A percentile compares a stretch with the other conserved stretches of the same genome.
These are phyloP conservation scores for Nannochloropsis salina DNA, from an alignment of 108 stramenopile species.

Conservation along the genomic window DNA sequence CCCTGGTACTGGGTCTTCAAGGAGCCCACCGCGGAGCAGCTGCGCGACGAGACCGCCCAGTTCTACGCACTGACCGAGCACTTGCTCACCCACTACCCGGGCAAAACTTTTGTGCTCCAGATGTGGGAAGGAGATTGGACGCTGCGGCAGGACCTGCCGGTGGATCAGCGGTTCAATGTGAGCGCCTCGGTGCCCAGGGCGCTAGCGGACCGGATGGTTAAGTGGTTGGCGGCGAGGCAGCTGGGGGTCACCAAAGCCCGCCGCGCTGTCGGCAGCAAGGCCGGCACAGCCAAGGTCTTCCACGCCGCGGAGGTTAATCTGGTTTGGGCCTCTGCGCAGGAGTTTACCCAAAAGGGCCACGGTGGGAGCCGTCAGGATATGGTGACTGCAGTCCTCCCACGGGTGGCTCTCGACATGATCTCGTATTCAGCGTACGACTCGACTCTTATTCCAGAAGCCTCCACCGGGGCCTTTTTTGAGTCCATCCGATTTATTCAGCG, in stretches of 20 bases:
- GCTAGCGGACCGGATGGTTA: not conserved
- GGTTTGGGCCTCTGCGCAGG: not conserved
- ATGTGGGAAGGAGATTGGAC: conserved; percentile 19
- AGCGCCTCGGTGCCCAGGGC: not conserved
- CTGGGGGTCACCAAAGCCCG: not conserved
- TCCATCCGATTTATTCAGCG: not conserved
- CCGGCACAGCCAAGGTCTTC: not conserved
- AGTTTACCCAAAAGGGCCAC: not conserved
- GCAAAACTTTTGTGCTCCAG: not conserved
- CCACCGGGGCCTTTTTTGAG: not conserved
- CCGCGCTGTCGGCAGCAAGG: not conserved
- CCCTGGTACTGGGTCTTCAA: conserved; percentile 2
- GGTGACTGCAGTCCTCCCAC: not conserved
- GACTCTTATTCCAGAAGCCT: not conserved
- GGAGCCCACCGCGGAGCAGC: not conserved
- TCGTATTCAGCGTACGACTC: conserved; percentile 3
- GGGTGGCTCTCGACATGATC: conserved; percentile 11
- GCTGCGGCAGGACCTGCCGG: conserved; percentile 3
- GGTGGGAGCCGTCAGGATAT: not conserved
- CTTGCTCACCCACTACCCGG: not conserved
- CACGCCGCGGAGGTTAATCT: not conserved
- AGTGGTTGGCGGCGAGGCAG: not conserved
- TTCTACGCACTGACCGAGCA: conserved; percentile 17
- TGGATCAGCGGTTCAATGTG: not conserved
- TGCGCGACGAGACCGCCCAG: not conserved